Evolutionary conservation across 306 rosid species (phyloP), one percentile per base, ranked within the genome.

Genomic region (Cicer bijugum): DNA sequence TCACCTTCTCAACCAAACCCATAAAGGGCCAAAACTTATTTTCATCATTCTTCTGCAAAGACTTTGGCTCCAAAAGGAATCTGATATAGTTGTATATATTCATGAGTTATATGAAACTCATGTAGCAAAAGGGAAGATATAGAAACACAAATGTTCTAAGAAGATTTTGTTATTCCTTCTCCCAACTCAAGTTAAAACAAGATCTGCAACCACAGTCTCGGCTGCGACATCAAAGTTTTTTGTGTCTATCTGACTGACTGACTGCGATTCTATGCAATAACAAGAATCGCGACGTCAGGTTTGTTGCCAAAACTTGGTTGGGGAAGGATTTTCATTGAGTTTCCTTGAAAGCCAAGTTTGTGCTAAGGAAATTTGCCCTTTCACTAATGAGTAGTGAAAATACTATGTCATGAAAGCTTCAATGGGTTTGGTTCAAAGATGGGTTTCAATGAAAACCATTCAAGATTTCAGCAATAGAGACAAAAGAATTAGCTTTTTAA

Each of bases 1-100:
- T 71, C 53, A 78, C 82, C 85, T 81, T 77, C 86, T 20, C 53
- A 81, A 81, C 84, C 77, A 75, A 80, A 80, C 52, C 75, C 83
- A 66, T 20, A 6, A 55, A 65, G 75, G 43, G 33, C 66, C 39
- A 47, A 8, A 42, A 47, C 23, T 75, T 1, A 33, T 19, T 75
- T 63, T 28, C 39, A 48, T 79, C 59, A 72, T 67, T 47, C 63
- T 75, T 69, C 69, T 45, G 8, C 60, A 9, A 70, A 14, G 42
- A 56, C 35, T 37, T 37, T 47, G 23, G 38, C 20, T 71, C 40
- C 8, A 72, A 43, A 75, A 71, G 76, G 48, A 56, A 76, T 67
- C 56, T 67, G 7, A 17, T 64, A 74, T 65, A 74, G n/a, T 37
- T 42, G 14, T 75, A n/a, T 47, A 55, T 20, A 12, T 17, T 28